Evolutionary conservation across 306 rosid genomes (phyloP).

Genomic region (Prosopis cineraria): DNA sequence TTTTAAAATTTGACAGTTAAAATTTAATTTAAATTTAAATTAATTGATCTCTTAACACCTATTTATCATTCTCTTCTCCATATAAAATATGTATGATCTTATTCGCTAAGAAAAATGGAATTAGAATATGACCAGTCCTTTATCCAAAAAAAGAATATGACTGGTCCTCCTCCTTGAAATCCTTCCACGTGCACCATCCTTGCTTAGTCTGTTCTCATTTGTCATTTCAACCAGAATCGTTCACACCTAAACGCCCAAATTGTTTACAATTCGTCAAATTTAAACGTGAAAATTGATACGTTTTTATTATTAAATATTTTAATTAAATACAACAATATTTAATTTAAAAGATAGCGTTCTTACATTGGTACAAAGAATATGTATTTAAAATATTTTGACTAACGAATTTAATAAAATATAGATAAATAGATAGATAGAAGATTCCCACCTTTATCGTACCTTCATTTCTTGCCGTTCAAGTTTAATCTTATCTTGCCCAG

Average conservation of each 20-base stretch:
- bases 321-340: background rate
- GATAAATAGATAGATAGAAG: background rate
- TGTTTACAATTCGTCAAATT: no score
- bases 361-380: background rate
- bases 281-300: no score
- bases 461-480: background rate
- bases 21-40: no score
- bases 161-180: background rate
- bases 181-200: conserved; percentile 31
- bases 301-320: background rate
- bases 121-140: background rate
- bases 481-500: background rate
- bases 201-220: background rate
- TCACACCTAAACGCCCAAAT: background rate
- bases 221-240: background rate
- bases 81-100: no score
- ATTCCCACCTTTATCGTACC: background rate
- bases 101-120: no score
- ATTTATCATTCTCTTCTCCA: no score
- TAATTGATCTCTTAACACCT: no score
- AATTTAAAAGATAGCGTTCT: background rate
- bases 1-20: no score
- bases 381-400: background rate
- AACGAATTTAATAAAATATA: background rate
- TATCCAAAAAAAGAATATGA: conserved; percentile 5